Evolutionary conservation across 176 grass and related monocot genomes (phyloP).

Genomic region (Pharus latifolius): DNA sequence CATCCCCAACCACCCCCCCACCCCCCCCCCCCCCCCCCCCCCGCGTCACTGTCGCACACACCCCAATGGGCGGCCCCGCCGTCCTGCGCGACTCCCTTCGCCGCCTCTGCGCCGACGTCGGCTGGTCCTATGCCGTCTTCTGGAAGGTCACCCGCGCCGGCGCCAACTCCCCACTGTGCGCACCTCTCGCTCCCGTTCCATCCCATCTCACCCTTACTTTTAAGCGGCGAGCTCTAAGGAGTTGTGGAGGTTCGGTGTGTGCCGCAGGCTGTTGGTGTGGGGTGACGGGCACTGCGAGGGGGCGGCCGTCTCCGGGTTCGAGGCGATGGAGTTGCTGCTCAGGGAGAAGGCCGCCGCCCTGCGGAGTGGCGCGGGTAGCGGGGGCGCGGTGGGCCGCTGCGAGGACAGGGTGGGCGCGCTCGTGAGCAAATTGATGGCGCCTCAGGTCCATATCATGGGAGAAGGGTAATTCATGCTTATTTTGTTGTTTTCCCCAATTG

Average conservation of each 20-base stretch:
- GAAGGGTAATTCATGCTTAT: conserved; percentile 22
- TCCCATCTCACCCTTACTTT: background rate
- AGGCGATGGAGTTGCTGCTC: conserved; percentile 38
- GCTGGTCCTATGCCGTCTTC: conserved; percentile 48
- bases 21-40: too few relatives aligned
- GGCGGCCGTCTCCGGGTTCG: conserved; percentile 26
- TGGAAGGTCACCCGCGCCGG: conserved; percentile 30
- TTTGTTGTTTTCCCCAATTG: background rate
- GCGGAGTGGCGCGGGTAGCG: conserved; percentile 9
- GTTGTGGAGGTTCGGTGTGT: background rate
- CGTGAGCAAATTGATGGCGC: conserved; percentile 25
- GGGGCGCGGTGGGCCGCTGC: background rate
- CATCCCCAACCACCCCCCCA: too few relatives aligned
- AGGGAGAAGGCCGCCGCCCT: conserved; percentile 25
- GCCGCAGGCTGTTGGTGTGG: conserved; percentile 40
- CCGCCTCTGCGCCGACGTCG: conserved; percentile 36
- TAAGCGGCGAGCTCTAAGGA: background rate
- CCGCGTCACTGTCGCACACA: too few relatives aligned
- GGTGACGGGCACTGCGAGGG: conserved; percentile 27
- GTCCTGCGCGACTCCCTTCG: conserved; percentile 24
- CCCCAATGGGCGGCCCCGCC: conserved; percentile 31
- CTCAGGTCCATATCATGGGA: conserved; percentile 23
- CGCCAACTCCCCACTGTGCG: conserved; percentile 28
- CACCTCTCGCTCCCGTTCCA: background rate
- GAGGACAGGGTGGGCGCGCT: conserved; percentile 31